Base-by-base conservation (phyloP, 164 flowering plant species). In the Nymphaea thermarum region DNA sequence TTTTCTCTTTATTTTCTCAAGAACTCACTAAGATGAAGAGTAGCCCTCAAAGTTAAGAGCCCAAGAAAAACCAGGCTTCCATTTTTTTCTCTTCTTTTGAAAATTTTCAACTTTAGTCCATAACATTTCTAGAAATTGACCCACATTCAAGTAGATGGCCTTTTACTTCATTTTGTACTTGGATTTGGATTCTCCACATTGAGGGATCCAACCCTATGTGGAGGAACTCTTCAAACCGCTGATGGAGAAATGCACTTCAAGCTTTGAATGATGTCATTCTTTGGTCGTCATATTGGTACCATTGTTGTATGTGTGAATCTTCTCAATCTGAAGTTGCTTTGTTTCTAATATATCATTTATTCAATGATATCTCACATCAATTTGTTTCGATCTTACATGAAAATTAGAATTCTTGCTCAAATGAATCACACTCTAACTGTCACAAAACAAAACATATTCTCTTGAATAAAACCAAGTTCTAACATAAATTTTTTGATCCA, bases 281-380 rank as follows among this genome's bases (percentile, higher is more conserved):
- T 66, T 66, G 6, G 61, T 25, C 68, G 45, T n/a, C 43, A 66
- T 66, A 18, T 66, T 60, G 11, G 60, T n/a, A 4, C 25, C 25
- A 66, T 45, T 66, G 3, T 18, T 1, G 1, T 53, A 43, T 7
- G 10, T 41, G 43, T 65, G 36, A 18, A 65, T 65, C 17, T 65
- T 65, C 36, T 43, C 16, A 43, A 65, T 43, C 6, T 43, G 14
- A 3, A 44, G 15, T 5, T 8, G 12, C 53, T 65, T 43, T 16
- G 0, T 47, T 47, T 53, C 17, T 3, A 66, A 5, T 15, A 53
- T 61, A 25, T 66, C 68, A 6, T n/a, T 3, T 3, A 66, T 6
- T 43, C 68, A 51, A 66, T 66, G 68, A 44, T 47, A 41, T 15
- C 68, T 43, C 42, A 4, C 59, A 65, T 65, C 53, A 65, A 45